A percentile compares a stretch with the other conserved stretches of the same genome.
These are phyloP conservation scores for Pseudogymnoascus sp. DNA, from an alignment of 2,329 filamentous ascomycete genomes.

Conservation along the genomic window DNA sequence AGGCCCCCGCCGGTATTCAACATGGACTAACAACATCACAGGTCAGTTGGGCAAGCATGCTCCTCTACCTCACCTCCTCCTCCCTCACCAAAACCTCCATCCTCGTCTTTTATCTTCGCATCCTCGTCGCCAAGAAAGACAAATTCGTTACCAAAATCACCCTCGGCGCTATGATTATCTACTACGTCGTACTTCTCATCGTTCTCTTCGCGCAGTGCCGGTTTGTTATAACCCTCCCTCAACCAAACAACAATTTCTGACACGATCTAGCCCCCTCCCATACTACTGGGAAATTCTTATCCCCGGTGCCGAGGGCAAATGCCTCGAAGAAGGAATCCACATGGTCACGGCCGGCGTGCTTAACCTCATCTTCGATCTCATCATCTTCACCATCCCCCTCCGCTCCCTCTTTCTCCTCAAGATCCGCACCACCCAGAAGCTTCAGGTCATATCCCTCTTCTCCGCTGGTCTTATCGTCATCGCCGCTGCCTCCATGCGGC, in stretches of 20 bases:
- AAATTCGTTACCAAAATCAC: constrained; percentile 3
- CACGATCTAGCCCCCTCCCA: not conserved
- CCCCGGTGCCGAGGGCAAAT: not conserved
- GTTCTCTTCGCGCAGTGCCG: constrained; percentile 5
- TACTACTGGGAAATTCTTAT: constrained; percentile 3
- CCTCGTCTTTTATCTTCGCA: constrained; percentile 13
- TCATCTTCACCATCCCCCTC: constrained; percentile 3
- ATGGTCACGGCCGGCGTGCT: not conserved
- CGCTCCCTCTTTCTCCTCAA: constrained; percentile 4
- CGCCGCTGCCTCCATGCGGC: not conserved
- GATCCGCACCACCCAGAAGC: constrained; percentile 9
- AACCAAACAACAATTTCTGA: not conserved
- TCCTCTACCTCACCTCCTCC: constrained; percentile 10
- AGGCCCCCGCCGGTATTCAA: not conserved
- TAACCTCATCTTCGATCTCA: not conserved
- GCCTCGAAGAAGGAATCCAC: not conserved
- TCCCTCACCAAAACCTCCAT: constrained; percentile 13
- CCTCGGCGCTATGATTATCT: not conserved
- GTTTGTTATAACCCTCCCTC: not conserved
- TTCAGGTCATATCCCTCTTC: constrained; percentile 2
- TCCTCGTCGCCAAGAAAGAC: constrained; percentile 2
- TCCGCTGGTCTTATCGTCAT: not conserved
- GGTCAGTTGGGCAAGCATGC: constrained; percentile 9
- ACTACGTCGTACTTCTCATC: not conserved
- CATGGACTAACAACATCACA: not conserved